A percentile compares a stretch with the other conserved stretches of the same genome.
phyloP scores from a whole-genome alignment of 768 basidiomycete species.

The Termitomyces sp. region DNA sequence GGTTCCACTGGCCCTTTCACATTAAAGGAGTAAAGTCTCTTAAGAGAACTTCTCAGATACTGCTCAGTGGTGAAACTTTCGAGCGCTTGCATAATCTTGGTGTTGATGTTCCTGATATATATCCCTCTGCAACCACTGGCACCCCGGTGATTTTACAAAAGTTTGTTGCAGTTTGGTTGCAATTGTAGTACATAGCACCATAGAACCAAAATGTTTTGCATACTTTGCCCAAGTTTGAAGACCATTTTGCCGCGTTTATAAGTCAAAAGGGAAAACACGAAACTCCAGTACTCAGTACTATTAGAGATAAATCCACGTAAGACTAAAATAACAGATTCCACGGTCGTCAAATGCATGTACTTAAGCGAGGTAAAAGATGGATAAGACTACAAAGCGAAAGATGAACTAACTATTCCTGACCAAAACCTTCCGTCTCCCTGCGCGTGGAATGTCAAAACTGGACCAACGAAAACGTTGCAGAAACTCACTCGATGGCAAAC shows the following conservation, averaged over 20 bases:
- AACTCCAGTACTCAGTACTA: neutral
- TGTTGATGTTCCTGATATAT: too few species aligned
- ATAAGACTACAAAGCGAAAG: conserved; percentile 1
- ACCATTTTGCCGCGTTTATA: neutral
- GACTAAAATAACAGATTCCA: conserved; percentile 6
- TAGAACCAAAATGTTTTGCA: too few species aligned
- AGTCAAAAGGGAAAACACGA: neutral
- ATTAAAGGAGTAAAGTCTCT: too few species aligned
- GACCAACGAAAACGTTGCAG: conserved; percentile 1
- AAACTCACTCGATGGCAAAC: conserved; percentile 76
- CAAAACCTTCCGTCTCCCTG: conserved; percentile 80
- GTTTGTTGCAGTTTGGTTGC: too few species aligned
- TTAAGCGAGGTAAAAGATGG: neutral
- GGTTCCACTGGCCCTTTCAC: too few species aligned
- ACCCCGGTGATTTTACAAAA: too few species aligned
- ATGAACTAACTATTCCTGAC: conserved; percentile 51
- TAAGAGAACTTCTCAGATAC: too few species aligned
- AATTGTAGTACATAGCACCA: too few species aligned
- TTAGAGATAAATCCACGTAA: neutral
- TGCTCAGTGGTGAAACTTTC: too few species aligned
- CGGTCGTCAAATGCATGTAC: conserved; percentile 1
- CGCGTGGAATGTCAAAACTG: neutral
- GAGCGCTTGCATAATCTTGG: too few species aligned
- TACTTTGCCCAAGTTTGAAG: too few species aligned
- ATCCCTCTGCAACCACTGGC: too few species aligned